Percentiles rank a stretch among this genome's conserved stretches.
Evolutionary conservation across 2,329 filamentous ascomycete genomes (phyloP).

Genomic region (Pseudogymnoascus sp.): DNA sequence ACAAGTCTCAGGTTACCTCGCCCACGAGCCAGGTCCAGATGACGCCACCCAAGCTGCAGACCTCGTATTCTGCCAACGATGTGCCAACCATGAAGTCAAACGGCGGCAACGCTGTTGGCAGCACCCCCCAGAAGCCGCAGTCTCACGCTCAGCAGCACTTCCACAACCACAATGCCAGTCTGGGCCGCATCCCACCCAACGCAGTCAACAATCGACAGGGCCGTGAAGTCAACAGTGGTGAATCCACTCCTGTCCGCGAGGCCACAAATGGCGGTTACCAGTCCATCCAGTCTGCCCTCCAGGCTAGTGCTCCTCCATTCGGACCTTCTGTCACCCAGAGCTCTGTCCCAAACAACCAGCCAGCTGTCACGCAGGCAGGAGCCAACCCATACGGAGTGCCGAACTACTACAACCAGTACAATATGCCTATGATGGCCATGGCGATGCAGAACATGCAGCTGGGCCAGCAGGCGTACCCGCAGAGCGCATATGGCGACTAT

Average conservation of each 20-base stretch:
- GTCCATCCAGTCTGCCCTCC: constrained; percentile 64
- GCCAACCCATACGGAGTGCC: constrained; percentile 16
- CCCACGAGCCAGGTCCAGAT: constrained; percentile 47
- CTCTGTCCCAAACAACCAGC: constrained; percentile 24
- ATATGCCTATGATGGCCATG: constrained; percentile 56
- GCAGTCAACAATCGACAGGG: constrained; percentile 61
- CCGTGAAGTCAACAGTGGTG: constrained; percentile 55
- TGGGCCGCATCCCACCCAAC: constrained; percentile 69
- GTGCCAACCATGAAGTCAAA: constrained; percentile 69
- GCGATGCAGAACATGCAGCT: constrained; percentile 62
- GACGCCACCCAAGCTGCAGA: constrained; percentile 67
- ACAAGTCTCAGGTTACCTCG: constrained; percentile 28
- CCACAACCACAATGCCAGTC: constrained; percentile 70
- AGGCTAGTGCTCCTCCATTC: constrained; percentile 73
- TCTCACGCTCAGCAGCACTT: constrained; percentile 52
- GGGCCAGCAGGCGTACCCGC: constrained; percentile 45
- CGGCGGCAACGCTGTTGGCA: constrained; percentile 18
- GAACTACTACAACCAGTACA: constrained; percentile 32
- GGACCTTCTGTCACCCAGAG: constrained; percentile 50
- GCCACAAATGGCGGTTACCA: constrained; percentile 44
- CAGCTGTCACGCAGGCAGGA: constrained; percentile 22
- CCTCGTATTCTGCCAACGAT: constrained; percentile 86
- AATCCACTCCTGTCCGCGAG: constrained; percentile 31
- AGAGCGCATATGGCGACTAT: constrained; percentile 43
- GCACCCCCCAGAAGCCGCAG: constrained; percentile 37